A percentile compares a stretch with the other conserved stretches of the same genome.
These are phyloP conservation scores for Tuber calosporum DNA, from an alignment of 495 filamentous ascomycete species.

Conservation along the genomic window DNA sequence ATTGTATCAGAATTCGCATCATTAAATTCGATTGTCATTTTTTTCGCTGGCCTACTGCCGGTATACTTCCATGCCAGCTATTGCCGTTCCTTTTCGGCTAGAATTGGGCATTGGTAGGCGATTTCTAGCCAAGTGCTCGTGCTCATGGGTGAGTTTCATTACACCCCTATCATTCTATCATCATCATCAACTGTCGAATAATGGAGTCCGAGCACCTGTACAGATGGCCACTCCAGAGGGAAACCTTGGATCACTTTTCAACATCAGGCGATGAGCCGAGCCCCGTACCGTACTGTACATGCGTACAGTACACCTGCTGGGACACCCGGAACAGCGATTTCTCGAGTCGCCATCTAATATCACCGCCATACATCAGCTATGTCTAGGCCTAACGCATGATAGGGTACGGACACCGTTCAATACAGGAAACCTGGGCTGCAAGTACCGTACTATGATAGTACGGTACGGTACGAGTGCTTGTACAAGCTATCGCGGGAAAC, in stretches of 20 bases:
- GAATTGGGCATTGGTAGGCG: neutral
- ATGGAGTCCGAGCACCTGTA: neutral
- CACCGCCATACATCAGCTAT: neutral
- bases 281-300: neutral
- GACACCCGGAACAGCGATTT: neutral
- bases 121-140: neutral
- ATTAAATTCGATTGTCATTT: neutral
- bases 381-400: neutral
- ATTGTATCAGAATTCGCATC: neutral
- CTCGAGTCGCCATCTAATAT: neutral
- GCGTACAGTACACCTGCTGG: neutral
- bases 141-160: neutral
- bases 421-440: neutral
- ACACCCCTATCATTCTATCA: neutral
- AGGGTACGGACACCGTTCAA: neutral
- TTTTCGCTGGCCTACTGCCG: neutral
- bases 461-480: too few relatives aligned
- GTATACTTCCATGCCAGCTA: neutral
- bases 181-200: neutral
- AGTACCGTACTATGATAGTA: too few relatives aligned
- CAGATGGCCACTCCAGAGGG: neutral
- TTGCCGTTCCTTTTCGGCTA: neutral
- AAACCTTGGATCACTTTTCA: neutral
- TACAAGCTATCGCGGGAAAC: neutral
- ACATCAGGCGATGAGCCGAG: neutral